Base-by-base conservation (phyloP, 441 rosid species). In the Omphalea diandra region DNA sequence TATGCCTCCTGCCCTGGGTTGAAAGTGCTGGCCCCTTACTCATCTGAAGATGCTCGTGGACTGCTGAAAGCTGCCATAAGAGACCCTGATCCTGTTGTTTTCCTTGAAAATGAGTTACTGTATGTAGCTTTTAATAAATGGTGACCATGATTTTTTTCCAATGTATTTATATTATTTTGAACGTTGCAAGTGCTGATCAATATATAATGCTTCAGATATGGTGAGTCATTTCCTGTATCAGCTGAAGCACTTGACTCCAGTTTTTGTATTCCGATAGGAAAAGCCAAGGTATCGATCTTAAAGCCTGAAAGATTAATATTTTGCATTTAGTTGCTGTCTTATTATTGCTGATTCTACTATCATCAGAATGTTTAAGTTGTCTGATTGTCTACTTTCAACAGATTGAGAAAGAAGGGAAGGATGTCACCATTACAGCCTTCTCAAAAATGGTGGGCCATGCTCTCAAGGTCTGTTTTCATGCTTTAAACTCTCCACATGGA, bases 71-170 rank as follows among this genome's bases (percentile, higher is more conserved):
- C 98, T 69, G 98, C 98, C 59, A 91, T 91, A 75, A 88, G 97
- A 74, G 98, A 94, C 82, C 98, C 97, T 47, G 98, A 90, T 80
- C 99, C 97, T 69, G 97, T 94, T 69, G 94, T 91, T 73, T 87
- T 94, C 87, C 97, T 91, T 53, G 97, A 94, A 84, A 94, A 94
- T 74, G 98, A 91, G 82, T 70, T 91, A 72, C 72, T 91, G 98
- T 94, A 77, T 79, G 97, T 79, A 68, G 74, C 20, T 52, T 77
- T 58, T 38, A 17, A 50, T 55, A 50, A 27, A 59, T 68, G 56
- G 24, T 26, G 20, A 15, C 12, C 57, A 9, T 67, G 60, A 14
- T 67, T 36, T 18, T 57, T 14, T 33, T 7, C 15, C 40, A 54
- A 32, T 32, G 53, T 59, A 60, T 47, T 38, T 49, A 40, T 43